Evolutionary conservation across 129 eudicot species (phyloP).

Genomic region (carrot (Daucus carota)): DNA sequence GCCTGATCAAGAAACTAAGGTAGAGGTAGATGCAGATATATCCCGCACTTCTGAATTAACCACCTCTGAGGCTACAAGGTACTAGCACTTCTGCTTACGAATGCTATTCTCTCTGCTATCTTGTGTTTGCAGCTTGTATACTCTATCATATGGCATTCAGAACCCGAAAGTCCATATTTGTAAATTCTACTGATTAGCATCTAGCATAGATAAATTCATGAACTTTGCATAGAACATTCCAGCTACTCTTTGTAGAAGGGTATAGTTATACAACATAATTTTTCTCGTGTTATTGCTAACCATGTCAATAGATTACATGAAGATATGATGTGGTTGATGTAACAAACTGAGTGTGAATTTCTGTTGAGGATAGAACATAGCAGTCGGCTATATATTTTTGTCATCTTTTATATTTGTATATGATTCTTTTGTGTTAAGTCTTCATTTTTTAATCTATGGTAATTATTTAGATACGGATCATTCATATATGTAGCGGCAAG

Average conservation of each 20-base stretch:
- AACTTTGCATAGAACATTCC: not conserved
- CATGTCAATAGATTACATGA: too few relatives aligned
- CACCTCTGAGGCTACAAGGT: constrained; percentile 41
- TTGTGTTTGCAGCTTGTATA: not conserved
- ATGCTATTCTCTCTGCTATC: not conserved
- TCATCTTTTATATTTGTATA: not conserved
- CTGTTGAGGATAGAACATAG: not conserved
- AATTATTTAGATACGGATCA: not conserved
- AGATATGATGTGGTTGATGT: too few relatives aligned
- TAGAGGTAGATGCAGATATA: constrained; percentile 13
- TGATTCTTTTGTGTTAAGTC: not conserved
- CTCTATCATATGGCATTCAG: not conserved
- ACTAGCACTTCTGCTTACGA: not conserved
- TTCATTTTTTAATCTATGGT: too few relatives aligned
- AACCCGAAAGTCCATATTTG: not conserved
- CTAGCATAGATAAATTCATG: not conserved
- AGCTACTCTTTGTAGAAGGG: constrained; percentile 1
- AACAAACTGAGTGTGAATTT: not conserved
- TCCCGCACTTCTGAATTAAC: constrained; percentile 19
- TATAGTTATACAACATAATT: not conserved
- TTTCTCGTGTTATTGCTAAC: too few relatives aligned
- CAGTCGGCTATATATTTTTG: not conserved
- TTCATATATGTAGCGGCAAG: not conserved
- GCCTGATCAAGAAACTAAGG: constrained; percentile 24
- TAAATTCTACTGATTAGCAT: not conserved